Evolutionary conservation across 1,284 basidiomycete genomes (phyloP).

Genomic region (Ganoderma lucidum): DNA sequence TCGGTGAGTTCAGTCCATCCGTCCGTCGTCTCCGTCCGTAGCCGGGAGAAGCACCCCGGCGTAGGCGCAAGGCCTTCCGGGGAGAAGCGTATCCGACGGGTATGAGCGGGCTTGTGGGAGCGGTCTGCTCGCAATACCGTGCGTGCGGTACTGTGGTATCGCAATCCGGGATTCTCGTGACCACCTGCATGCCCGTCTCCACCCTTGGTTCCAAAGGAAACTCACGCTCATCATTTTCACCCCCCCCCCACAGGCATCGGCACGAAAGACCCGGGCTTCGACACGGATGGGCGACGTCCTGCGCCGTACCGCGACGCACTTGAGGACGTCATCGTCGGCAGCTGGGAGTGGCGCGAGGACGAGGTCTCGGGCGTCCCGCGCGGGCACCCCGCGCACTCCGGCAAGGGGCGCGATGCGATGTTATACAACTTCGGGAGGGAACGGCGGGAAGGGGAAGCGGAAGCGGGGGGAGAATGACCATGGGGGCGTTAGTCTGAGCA

Average conservation of each 20-base stretch:
- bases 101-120: background rate
- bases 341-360: conserved; percentile 69
- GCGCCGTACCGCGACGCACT: conserved; percentile 58
- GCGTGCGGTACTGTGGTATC: background rate
- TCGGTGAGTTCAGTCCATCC: conserved; percentile 32
- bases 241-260: conserved; percentile 45
- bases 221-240: too few relatives aligned
- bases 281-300: conserved; percentile 57
- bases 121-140: background rate
- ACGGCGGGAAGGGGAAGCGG: conserved; percentile 31
- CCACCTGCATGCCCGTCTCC: background rate
- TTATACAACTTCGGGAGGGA: conserved; percentile 39
- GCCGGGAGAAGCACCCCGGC: background rate
- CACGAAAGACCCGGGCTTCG: conserved; percentile 42
- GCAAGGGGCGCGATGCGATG: conserved; percentile 31
- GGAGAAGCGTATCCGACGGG: background rate
- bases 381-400: conserved; percentile 26
- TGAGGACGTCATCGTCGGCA: conserved; percentile 69
- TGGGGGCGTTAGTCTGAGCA: conserved; percentile 34
- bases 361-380: conserved; percentile 55
- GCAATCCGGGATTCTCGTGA: background rate
- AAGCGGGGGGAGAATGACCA: conserved; percentile 35
- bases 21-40: background rate
- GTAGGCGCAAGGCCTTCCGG: background rate
- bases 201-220: conserved; percentile 19